These are phyloP conservation scores for Aethionema arabicum DNA, from an alignment of 345 rosid genomes.

Conservation along the genomic window DNA sequence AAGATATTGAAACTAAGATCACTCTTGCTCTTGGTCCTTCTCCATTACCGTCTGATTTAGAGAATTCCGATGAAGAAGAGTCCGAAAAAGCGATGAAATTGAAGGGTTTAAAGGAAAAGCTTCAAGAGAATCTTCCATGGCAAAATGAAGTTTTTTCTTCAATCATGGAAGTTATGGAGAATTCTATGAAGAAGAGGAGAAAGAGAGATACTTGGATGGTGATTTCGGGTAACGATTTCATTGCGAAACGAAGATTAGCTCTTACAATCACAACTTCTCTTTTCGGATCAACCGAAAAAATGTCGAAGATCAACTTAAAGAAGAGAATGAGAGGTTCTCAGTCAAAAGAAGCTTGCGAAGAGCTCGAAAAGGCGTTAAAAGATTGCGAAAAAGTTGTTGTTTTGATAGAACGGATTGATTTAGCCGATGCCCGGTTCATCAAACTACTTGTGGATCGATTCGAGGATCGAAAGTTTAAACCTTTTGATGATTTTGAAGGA, in stretches of 20 bases:
- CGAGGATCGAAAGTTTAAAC: constrained; percentile 40
- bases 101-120: constrained; percentile 37
- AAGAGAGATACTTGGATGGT: constrained; percentile 55
- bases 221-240: constrained; percentile 62
- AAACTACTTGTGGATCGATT: constrained; percentile 51
- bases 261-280: constrained; percentile 56
- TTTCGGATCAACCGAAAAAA: constrained; percentile 50
- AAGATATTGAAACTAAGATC: constrained; percentile 64
- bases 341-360: constrained; percentile 37
- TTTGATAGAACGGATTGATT: constrained; percentile 62
- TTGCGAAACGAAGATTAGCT: constrained; percentile 77
- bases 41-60: constrained; percentile 42
- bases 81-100: constrained; percentile 4
- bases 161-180: constrained; percentile 46
- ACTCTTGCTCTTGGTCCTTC: constrained; percentile 76
- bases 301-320: constrained; percentile 46
- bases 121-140: constrained; percentile 75
- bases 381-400: constrained; percentile 44
- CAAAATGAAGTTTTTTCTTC: constrained; percentile 57
- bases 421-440: constrained; percentile 51
- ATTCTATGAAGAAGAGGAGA: constrained; percentile 32
- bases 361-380: constrained; percentile 36
- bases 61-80: constrained; percentile 36
- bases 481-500: constrained; percentile 23
- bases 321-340: constrained; percentile 21